phyloP scores from a whole-genome alignment of 768 basidiomycete species.

The Heimioporus sp. region DNA sequence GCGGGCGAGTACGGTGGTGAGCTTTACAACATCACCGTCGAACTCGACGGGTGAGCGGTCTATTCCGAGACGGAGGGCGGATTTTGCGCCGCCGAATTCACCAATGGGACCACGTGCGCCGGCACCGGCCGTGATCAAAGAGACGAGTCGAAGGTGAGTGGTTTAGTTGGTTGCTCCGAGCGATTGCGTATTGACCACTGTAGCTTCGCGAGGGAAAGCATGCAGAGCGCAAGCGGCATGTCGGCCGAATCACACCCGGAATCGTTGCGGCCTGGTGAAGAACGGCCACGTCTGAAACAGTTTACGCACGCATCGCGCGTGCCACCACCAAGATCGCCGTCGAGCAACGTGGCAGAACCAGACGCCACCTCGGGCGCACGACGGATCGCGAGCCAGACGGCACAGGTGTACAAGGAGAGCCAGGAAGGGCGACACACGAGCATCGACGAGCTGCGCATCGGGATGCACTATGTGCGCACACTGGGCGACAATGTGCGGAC shows the following conservation, averaged over 20 bases:
- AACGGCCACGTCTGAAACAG: constrained; percentile 64
- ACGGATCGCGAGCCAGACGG: constrained; percentile 63
- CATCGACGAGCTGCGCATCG: constrained; percentile 65
- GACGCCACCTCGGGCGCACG: constrained; percentile 27
- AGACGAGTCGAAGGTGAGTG: constrained; percentile 26
- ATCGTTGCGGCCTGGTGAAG: constrained; percentile 25
- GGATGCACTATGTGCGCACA: constrained; percentile 68
- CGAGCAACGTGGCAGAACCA: constrained; percentile 15
- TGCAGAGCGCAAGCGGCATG: constrained; percentile 40
- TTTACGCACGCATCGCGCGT: constrained; percentile 69
- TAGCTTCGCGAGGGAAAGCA: constrained; percentile 52
- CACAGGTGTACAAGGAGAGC: constrained; percentile 49
- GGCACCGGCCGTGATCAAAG: constrained; percentile 16
- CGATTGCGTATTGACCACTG: constrained; percentile 23
- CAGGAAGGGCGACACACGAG: constrained; percentile 37
- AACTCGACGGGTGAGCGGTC: constrained; percentile 63
- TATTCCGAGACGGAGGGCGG: constrained; percentile 63
- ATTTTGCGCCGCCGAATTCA: constrained; percentile 63
- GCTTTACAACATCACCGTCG: constrained; percentile 55
- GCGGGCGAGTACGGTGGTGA: constrained; percentile 42
- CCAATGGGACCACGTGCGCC: constrained; percentile 35
- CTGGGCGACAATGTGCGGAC: constrained; percentile 49
- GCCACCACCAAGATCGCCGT: constrained; percentile 54
- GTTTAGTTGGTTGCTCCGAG: neutral
- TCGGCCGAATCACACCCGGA: constrained; percentile 36